Conservation (phyloP, 2,329 filamentous ascomycete genomes). For the Epichloe hybrida region DNA sequence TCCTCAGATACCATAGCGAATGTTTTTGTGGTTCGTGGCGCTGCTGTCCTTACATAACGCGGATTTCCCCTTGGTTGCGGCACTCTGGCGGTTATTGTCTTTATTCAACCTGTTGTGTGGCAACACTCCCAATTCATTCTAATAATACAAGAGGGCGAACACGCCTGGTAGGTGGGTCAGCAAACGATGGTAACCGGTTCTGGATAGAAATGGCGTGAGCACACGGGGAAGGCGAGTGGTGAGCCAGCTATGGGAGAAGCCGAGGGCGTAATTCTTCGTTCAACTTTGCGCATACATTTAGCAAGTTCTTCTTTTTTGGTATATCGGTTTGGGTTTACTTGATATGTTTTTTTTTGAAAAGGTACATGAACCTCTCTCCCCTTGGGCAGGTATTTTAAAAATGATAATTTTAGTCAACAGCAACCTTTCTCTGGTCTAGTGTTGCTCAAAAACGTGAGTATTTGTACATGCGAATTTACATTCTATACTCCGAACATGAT, state of each 20-base stretch:
- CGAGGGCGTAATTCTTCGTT: neutral
- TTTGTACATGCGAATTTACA: neutral
- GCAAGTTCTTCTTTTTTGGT: neutral
- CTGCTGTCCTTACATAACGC: neutral
- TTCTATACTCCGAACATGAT: neutral
- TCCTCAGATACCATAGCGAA: conserved; percentile 8
- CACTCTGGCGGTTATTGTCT: neutral
- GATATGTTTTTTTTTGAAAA: neutral
- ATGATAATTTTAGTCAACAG: neutral
- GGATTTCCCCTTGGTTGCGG: neutral
- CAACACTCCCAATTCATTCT: neutral
- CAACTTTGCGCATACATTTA: neutral
- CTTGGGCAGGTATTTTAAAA: neutral
- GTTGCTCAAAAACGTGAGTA: neutral
- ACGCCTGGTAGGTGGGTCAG: neutral
- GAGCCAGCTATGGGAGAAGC: neutral
- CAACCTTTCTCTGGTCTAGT: neutral
- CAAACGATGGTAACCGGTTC: neutral
- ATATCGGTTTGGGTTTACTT: neutral
- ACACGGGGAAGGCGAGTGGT: neutral
- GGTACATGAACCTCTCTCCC: neutral
- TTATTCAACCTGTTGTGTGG: conserved; percentile 1
- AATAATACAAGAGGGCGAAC: conserved; percentile 1
- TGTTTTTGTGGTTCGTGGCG: conserved; percentile 2
- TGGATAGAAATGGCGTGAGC: neutral